Evolutionary conservation across 2,329 filamentous ascomycete genomes (phyloP).

Genomic region (Neofusicoccum ribis): DNA sequence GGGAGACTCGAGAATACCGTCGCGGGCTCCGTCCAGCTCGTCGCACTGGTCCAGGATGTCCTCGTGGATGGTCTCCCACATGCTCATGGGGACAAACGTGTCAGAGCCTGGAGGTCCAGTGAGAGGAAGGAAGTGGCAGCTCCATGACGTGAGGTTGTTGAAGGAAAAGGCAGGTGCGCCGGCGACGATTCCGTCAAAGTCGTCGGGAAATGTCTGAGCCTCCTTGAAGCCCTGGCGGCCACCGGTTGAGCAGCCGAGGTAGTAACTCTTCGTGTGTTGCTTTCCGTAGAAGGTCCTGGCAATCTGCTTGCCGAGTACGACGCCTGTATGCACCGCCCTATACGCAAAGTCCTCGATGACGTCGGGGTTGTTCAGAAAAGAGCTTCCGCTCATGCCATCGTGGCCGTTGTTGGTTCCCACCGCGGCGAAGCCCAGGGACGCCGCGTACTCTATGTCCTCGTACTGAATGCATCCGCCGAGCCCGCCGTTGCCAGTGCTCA

Average conservation of each 20-base stretch:
- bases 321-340: constrained; percentile 44
- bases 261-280: constrained; percentile 42
- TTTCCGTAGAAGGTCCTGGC: constrained; percentile 42
- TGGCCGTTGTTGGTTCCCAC: constrained; percentile 46
- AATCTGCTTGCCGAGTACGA: constrained; percentile 43
- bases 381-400: constrained; percentile 44
- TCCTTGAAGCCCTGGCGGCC: constrained; percentile 33
- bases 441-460: constrained; percentile 39
- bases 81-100: constrained; percentile 40
- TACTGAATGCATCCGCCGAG: constrained; percentile 42
- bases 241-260: constrained; percentile 39
- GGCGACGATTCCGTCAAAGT: constrained; percentile 40
- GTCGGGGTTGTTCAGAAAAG: constrained; percentile 45
- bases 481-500: constrained; percentile 45
- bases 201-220: constrained; percentile 35
- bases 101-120: constrained; percentile 29
- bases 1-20: constrained; percentile 51
- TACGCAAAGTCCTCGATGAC: constrained; percentile 52
- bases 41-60: constrained; percentile 54
- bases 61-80: constrained; percentile 46
- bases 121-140: constrained; percentile 33
- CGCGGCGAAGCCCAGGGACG: constrained; percentile 40
- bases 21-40: constrained; percentile 48
- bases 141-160: constrained; percentile 37
- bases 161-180: constrained; percentile 37